Evolutionary conservation across 768 basidiomycete species (phyloP).

Genomic region (Kwoniella mangroviensis): DNA sequence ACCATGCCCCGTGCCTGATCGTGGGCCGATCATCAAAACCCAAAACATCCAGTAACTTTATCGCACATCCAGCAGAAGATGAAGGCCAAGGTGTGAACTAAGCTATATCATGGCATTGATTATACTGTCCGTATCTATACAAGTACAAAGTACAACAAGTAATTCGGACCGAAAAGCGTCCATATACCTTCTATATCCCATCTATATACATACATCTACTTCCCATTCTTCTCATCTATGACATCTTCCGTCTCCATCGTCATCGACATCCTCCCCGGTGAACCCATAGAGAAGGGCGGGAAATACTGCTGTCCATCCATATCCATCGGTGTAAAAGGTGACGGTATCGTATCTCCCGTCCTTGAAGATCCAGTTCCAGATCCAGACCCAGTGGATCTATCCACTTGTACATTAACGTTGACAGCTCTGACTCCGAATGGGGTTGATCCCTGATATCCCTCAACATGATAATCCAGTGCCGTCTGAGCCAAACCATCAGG

Average conservation of each 20-base stretch:
- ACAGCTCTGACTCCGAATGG: conserved; percentile 23
- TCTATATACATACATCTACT: not conserved
- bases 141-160: too few relatives aligned
- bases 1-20: not conserved
- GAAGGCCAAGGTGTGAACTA: too few relatives aligned
- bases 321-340: conserved; percentile 14
- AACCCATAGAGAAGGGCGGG: not conserved
- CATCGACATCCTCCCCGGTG: not conserved
- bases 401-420: not conserved
- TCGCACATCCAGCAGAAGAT: too few relatives aligned
- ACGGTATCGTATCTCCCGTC: not conserved
- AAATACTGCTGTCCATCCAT: conserved; percentile 13
- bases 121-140: too few relatives aligned
- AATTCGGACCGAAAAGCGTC: too few relatives aligned
- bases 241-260: not conserved
- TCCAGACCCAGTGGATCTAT: not conserved
- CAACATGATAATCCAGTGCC: conserved; percentile 35
- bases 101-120: too few relatives aligned
- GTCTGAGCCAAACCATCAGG: conserved; percentile 23
- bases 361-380: not conserved
- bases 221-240: not conserved
- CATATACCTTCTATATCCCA: too few relatives aligned
- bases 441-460: conserved; percentile 38
- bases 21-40: too few relatives aligned
- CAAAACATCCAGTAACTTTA: too few relatives aligned